Conservation (phyloP, 208 protist species). For the Acanthamoeba royreba region DNA sequence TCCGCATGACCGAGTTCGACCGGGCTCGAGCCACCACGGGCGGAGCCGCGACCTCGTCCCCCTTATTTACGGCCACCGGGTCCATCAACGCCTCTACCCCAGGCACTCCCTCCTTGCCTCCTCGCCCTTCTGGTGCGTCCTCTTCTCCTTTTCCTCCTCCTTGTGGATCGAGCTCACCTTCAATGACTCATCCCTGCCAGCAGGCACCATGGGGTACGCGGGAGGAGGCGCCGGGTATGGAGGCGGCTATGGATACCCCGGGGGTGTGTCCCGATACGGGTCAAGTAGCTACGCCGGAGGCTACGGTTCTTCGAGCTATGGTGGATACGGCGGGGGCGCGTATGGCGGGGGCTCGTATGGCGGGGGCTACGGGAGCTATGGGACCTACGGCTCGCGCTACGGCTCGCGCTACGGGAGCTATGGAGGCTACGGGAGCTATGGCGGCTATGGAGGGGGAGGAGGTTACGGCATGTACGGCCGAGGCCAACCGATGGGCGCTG, state of each 20-base stretch:
- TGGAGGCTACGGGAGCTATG: slow-evolving; percentile 48
- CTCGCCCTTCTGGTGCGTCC: not conserved
- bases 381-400: not conserved
- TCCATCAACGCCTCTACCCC: not conserved
- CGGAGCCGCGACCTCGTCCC: not conserved
- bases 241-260: not conserved
- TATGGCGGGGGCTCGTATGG: slow-evolving; percentile 5
- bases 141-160: not conserved
- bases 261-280: not conserved
- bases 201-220: not conserved
- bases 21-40: not conserved
- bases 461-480: not conserved
- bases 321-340: not conserved
- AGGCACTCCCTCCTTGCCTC: not conserved
- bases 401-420: slow-evolving; percentile 11
- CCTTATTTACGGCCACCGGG: not conserved
- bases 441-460: not conserved
- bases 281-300: not conserved
- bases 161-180: not conserved
- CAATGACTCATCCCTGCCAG: not conserved
- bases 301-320: not conserved
- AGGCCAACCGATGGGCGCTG: not conserved
- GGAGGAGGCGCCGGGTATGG: not conserved
- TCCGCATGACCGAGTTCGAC: not conserved
- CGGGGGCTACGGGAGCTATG: not conserved